Evolutionary conservation across 495 filamentous ascomycete genomes (phyloP).

Genomic region (Terfezia claveryi): DNA sequence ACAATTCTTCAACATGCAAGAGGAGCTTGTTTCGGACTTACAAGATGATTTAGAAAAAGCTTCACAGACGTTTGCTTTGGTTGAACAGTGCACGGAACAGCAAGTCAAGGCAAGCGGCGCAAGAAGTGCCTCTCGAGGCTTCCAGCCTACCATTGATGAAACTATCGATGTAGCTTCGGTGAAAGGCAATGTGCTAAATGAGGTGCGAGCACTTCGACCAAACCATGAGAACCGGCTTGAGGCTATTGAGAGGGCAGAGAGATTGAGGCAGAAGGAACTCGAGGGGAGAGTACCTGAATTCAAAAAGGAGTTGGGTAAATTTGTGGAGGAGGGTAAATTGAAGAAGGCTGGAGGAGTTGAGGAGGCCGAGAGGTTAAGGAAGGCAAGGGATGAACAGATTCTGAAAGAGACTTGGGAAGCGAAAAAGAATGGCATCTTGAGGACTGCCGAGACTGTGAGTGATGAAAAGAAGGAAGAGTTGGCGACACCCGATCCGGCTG

Average conservation of each 20-base stretch:
- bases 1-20: conserved; percentile 80
- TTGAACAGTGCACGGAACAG: conserved; percentile 91
- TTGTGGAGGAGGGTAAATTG: conserved; percentile 76
- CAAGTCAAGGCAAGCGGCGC: conserved; percentile 51
- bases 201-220: conserved; percentile 82
- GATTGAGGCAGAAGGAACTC: conserved; percentile 65
- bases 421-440: conserved; percentile 22
- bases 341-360: conserved; percentile 93
- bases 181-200: conserved; percentile 76
- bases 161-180: conserved; percentile 57
- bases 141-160: conserved; percentile 37
- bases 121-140: conserved; percentile 31
- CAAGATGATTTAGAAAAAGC: conserved; percentile 91
- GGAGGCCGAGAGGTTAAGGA: conserved; percentile 69
- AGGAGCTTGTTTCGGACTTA: conserved; percentile 77
- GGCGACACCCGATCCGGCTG: too few relatives aligned
- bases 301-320: conserved; percentile 65
- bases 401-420: conserved; percentile 67
- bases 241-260: conserved; percentile 88
- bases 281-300: conserved; percentile 60
- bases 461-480: too few relatives aligned
- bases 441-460: too few relatives aligned
- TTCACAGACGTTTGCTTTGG: conserved; percentile 71
- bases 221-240: conserved; percentile 85
- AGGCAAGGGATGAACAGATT: conserved; percentile 68